A percentile compares a stretch with the other conserved stretches of the same genome.
Evolutionary conservation across 768 basidiomycete genomes (phyloP).

Genomic region (Suillus clintonianus): DNA sequence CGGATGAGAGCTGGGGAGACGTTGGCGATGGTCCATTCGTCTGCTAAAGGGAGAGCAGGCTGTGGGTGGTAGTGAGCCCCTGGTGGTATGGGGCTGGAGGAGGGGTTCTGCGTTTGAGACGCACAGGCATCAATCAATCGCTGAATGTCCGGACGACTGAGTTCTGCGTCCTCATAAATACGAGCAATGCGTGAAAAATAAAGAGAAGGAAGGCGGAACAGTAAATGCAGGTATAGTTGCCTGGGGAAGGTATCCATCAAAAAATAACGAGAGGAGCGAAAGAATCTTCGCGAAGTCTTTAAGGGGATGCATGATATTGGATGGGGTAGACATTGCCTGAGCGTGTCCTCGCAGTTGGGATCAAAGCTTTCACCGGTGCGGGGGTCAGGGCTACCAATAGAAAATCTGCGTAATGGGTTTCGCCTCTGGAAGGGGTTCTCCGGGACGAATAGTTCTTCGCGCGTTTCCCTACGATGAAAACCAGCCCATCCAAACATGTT

Average conservation of each 20-base stretch:
- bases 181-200: slow-evolving; percentile 80
- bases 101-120: slow-evolving; percentile 5
- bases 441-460: slow-evolving; percentile 58
- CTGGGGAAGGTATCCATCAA: slow-evolving; percentile 41
- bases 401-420: slow-evolving; percentile 20
- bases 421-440: slow-evolving; percentile 51
- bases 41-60: slow-evolving; percentile 46
- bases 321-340: slow-evolving; percentile 22
- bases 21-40: slow-evolving; percentile 49
- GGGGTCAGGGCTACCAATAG: slow-evolving; percentile 21
- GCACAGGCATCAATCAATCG: slow-evolving; percentile 45
- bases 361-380: slow-evolving; percentile 15
- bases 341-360: slow-evolving; percentile 21
- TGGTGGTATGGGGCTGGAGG: slow-evolving; percentile 31
- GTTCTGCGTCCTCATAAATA: slow-evolving; percentile 76
- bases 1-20: slow-evolving; percentile 65
- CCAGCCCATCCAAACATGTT: slow-evolving; percentile 56
- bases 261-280: slow-evolving; percentile 25
- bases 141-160: slow-evolving; percentile 72
- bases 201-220: slow-evolving; percentile 73
- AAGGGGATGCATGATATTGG: slow-evolving; percentile 14
- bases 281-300: slow-evolving; percentile 16
- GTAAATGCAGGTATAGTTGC: slow-evolving; percentile 44
- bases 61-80: slow-evolving; percentile 21
- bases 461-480: slow-evolving; percentile 49